phyloP scores from a whole-genome alignment of 805 yeast species.

The Candida namnaoensis region DNA sequence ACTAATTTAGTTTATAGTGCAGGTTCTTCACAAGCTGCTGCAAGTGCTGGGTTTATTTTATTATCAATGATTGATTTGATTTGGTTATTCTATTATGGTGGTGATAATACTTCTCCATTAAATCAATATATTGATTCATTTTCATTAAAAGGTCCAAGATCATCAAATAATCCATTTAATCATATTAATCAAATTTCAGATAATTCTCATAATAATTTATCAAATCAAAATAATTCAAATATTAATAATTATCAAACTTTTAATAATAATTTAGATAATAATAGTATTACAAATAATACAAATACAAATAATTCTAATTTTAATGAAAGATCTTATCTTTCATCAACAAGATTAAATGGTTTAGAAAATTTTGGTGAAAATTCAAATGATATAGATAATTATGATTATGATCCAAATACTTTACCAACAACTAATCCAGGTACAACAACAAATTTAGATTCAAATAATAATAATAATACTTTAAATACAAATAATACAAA shows the following conservation, averaged over 20 bases:
- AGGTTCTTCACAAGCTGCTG: conserved; percentile 65
- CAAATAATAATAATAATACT: conserved; percentile 4
- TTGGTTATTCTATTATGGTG: conserved; percentile 87
- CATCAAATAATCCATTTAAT: conserved; percentile 18
- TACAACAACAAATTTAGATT: too few species aligned
- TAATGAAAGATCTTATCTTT: conserved; percentile 20
- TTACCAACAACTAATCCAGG: too few species aligned
- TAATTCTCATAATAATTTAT: background rate
- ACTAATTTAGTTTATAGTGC: conserved; percentile 68
- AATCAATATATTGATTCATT: conserved; percentile 82
- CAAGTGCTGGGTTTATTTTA: conserved; percentile 87
- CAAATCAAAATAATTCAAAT: background rate
- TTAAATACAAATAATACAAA: conserved; percentile 10
- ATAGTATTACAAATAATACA: too few species aligned
- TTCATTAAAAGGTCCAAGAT: conserved; percentile 43
- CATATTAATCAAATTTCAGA: conserved; percentile 6
- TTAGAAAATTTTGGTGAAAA: conserved; percentile 39
- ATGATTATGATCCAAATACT: background rate
- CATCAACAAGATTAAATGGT: conserved; percentile 52
- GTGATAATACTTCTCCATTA: conserved; percentile 82
- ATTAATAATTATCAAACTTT: conserved; percentile 2
- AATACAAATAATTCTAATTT: conserved; percentile 7
- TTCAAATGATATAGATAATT: conserved; percentile 3
- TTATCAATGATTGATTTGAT: conserved; percentile 72
- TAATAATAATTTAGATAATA: background rate